Base-by-base conservation (phyloP, 805 yeast species). In the Vanderwaltozyma verrucispora region DNA sequence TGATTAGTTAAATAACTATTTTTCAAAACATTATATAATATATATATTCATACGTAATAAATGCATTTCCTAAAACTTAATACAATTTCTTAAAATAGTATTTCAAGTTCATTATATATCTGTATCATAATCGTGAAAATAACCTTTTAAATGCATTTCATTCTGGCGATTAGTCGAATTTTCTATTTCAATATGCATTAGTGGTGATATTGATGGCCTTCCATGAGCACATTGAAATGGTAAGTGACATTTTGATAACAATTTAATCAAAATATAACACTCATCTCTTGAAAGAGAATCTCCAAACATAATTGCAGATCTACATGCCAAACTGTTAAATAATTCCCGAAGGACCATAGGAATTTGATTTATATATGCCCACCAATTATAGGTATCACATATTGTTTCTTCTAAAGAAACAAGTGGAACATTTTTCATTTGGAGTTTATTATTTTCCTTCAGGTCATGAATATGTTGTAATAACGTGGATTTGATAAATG, bases 191-290 rank as follows among this genome's bases (percentile, higher is more conserved):
- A 30, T 6, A 7, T 14, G 8, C 6, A 26, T 18, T 75, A 41
- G 0, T 19, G 88, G 87, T 1, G 75, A 69, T 11, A 80, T 53
- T 0, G 86, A 72, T 0, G 94, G 94, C 39, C 95, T 59, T 0
- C 94, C 94, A 54, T 85, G 95, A 0, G 95, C 95, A 63, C 95
- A 86, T 38, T 71, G 76, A 45, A 82, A 80, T 0, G 95, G 94
- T 15, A 67, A 56, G 12, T 59, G 48, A 49, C 94, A 83, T 3
- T 37, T 17, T 0, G 63, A 45, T 21, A 85, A 61, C 1, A 57
- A 43, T 1, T 33, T 25, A 0, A 84, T 47, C 17, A 83, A 47
- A 1, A 51, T 30, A 5, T 46, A 41, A 57, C 84, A 77, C 36
- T 77, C 71, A 0, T 36, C 41, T 2, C 30, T 39, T 0, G 64